Evolutionary conservation across 2,329 filamentous ascomycete genomes (phyloP).

Genomic region (Sphaerulina populicola): DNA sequence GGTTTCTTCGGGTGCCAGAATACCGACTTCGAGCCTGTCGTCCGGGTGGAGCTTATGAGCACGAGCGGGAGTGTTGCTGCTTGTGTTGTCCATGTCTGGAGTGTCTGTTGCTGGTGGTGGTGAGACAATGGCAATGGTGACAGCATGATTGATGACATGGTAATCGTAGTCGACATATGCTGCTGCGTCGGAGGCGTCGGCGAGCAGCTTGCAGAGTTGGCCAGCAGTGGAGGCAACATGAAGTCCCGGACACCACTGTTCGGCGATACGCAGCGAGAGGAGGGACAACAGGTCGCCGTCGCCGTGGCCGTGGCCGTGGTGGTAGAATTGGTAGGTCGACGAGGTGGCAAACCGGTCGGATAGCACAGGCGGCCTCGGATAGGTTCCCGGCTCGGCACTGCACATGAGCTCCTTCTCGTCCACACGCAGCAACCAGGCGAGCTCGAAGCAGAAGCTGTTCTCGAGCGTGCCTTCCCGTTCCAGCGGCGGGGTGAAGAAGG

Average conservation of each 20-base stretch:
- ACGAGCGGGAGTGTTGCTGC: background rate
- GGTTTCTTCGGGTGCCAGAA: constrained; percentile 63
- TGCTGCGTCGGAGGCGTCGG: constrained; percentile 7
- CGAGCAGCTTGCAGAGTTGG: constrained; percentile 13
- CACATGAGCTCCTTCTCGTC: constrained; percentile 45
- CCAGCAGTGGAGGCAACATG: constrained; percentile 9
- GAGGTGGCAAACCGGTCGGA: constrained; percentile 55
- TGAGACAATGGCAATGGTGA: constrained; percentile 47
- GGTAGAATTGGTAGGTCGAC: constrained; percentile 62
- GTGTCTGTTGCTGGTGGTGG: no score
- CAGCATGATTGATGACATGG: constrained; percentile 56
- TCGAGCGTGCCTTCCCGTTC: constrained; percentile 14
- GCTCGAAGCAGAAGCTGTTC: constrained; percentile 47
- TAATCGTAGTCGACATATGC: constrained; percentile 66
- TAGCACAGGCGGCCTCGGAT: constrained; percentile 40
- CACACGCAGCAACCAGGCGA: constrained; percentile 51
- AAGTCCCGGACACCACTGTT: constrained; percentile 25
- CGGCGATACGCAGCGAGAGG: constrained; percentile 35
- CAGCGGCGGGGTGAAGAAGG: no score
- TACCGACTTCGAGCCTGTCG: constrained; percentile 63
- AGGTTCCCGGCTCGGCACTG: constrained; percentile 35
- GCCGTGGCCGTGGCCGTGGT: no score
- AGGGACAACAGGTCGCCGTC: constrained; percentile 51
- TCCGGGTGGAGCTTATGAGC: constrained; percentile 9
- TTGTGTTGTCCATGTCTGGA: background rate